phyloP scores from a whole-genome alignment of 2,329 filamentous ascomycete genomes.

The Colletotrichum chrysophilum region DNA sequence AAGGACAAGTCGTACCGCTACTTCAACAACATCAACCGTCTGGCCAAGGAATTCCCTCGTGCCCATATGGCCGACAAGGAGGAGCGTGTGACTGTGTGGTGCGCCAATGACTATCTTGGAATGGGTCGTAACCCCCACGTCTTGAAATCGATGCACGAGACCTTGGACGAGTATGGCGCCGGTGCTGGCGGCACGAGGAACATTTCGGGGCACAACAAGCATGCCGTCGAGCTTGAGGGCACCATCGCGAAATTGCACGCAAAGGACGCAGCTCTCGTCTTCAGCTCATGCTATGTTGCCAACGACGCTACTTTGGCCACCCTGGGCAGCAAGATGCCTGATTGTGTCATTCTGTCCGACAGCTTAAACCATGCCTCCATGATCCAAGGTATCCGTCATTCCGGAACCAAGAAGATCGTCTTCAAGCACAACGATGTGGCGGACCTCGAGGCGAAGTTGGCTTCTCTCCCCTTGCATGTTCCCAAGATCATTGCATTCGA shows the following conservation, averaged over 20 bases:
- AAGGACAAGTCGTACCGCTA: slow-evolving; percentile 99
- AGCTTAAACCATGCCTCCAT: slow-evolving; percentile 98
- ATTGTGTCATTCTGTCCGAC: slow-evolving; percentile 97
- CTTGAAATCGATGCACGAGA: slow-evolving; percentile 90
- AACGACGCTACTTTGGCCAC: slow-evolving; percentile 97
- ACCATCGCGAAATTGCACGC: slow-evolving; percentile 87
- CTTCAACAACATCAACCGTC: slow-evolving; percentile 99
- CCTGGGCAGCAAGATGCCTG: slow-evolving; percentile 93
- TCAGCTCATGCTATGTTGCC: slow-evolving; percentile 97
- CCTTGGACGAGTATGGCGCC: slow-evolving; percentile 91
- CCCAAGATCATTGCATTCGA: slow-evolving; percentile 99
- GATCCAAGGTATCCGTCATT: slow-evolving; percentile 99
- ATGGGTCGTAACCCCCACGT: slow-evolving; percentile 94
- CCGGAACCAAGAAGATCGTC: slow-evolving; percentile 94
- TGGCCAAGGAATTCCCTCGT: slow-evolving; percentile 94
- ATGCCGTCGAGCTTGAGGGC: slow-evolving; percentile 83
- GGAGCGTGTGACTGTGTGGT: slow-evolving; percentile 96
- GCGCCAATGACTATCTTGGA: slow-evolving; percentile 97
- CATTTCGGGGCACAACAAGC: slow-evolving; percentile 96
- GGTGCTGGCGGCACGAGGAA: slow-evolving; percentile 96
- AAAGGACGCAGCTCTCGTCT: slow-evolving; percentile 91
- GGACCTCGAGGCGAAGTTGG: slow-evolving; percentile 91
- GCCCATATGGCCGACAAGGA: slow-evolving; percentile 87
- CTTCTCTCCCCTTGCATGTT: slow-evolving; percentile 80
- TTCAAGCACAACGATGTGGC: slow-evolving; percentile 98